Percentiles rank a stretch among this genome's conserved stretches.
phyloP scores from a whole-genome alignment of 106 monocot genomes.

The Posidonia australis region DNA sequence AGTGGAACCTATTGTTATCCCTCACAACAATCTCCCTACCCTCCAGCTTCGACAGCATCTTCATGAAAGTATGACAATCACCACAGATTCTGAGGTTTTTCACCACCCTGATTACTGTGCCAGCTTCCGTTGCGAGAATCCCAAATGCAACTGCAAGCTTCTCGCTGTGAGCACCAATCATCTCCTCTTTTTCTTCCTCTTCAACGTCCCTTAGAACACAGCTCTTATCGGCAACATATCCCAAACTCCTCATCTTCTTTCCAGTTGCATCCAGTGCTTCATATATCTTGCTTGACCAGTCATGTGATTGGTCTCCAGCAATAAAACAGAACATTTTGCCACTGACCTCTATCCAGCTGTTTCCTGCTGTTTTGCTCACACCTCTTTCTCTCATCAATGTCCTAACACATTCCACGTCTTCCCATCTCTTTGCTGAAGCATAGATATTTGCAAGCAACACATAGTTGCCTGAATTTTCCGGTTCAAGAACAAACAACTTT shows the following conservation, averaged over 20 bases:
- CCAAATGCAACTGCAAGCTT: conserved; percentile 21
- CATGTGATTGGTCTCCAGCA: conserved; percentile 24
- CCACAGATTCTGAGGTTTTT: conserved; percentile 40
- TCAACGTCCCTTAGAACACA: conserved; percentile 28
- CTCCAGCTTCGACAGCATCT: conserved; percentile 26
- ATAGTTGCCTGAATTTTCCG: conserved; percentile 31
- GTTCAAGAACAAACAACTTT: conserved; percentile 33
- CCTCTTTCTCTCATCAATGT: conserved; percentile 13
- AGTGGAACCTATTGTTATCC: conserved; percentile 34
- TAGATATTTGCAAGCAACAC: conserved; percentile 30
- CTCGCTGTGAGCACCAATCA: conserved; percentile 29
- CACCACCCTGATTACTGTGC: conserved; percentile 19
- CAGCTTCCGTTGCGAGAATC: conserved; percentile 10
- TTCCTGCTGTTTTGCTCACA: conserved; percentile 19
- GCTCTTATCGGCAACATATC: conserved; percentile 19
- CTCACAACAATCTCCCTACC: conserved; percentile 31
- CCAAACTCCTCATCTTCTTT: conserved; percentile 19
- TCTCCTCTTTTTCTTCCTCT: conserved; percentile 36
- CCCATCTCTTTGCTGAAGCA: conserved; percentile 25
- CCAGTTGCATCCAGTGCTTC: conserved; percentile 4
- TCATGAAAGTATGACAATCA: conserved; percentile 26
- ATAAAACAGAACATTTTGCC: conserved; percentile 18
- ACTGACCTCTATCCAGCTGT: conserved; percentile 30
- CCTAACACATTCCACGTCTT: conserved; percentile 18
- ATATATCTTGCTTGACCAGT: conserved; percentile 6